phyloP scores from a whole-genome alignment of 306 rosid genomes.

The Myrica gale region DNA sequence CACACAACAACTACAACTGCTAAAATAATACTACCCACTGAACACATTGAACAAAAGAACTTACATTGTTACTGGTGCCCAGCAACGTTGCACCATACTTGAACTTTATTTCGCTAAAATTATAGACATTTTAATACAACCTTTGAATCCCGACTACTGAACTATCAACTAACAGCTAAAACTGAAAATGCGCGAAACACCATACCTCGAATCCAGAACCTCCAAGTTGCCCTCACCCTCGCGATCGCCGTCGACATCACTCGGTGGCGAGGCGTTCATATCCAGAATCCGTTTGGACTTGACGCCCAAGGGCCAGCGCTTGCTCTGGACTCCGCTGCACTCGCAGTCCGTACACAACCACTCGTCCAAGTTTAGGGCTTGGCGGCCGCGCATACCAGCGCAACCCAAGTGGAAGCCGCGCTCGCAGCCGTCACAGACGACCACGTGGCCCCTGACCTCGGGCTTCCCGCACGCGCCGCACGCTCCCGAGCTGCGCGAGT shows the following conservation, averaged over 20 bases:
- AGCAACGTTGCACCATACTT: not conserved
- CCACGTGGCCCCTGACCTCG: conserved; percentile 47
- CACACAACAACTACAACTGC: not conserved
- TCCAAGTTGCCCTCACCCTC: conserved; percentile 48
- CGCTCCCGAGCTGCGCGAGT: conserved; percentile 22
- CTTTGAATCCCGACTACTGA: not conserved
- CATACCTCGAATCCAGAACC: conserved; percentile 63
- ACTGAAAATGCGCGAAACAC: not conserved
- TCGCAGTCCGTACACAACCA: conserved; percentile 88
- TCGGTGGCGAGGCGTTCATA: conserved; percentile 94
- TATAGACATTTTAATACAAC: no score
- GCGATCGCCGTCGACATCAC: conserved; percentile 48
- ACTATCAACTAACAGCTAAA: not conserved
- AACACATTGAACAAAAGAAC: not conserved
- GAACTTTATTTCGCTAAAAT: not conserved
- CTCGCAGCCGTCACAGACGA: conserved; percentile 99
- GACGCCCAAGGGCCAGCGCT: conserved; percentile 90
- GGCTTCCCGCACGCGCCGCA: conserved; percentile 60
- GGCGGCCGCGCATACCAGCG: conserved; percentile 68
- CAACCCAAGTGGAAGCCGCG: conserved; percentile 75
- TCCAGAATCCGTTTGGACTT: conserved; percentile 85
- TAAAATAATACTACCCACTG: not conserved
- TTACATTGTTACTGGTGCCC: not conserved
- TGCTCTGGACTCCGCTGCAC: conserved; percentile 65
- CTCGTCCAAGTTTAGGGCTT: conserved; percentile 48